Base-by-base conservation (phyloP, 768 basidiomycete species). In the Punctularia strigosozonata region DNA sequence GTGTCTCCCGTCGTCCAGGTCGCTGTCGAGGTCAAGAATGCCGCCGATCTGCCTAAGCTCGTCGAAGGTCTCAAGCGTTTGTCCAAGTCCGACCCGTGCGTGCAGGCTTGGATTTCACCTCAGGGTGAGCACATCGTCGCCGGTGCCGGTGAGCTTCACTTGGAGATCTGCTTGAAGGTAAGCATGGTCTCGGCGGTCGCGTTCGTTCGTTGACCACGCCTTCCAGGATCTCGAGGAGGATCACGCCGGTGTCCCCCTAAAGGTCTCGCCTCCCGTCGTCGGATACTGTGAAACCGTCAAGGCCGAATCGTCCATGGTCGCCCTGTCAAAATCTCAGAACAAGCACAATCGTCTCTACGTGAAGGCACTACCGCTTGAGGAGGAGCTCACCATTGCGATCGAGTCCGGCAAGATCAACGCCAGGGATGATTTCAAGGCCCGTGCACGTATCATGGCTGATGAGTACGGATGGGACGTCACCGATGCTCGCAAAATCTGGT, bases 21-120 rank as follows among this genome's bases (percentile, higher is more conserved):
- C 56, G 89, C 95, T 48, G 95, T 99, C 52, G 95, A 99, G 65
- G 95, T 98, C 65, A 98, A 98, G 82, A 99, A 98, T 63, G 90
- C 95, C 42, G 77, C 88, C 43, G 95, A 99, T 75, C 75, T 99
- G 34, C 95, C 95, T 57, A 99, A 99, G 69, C 85, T 99, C 48
- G 95, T 98, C 46, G 95, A 99, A 75, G 95, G 95, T 71, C 85
- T 99, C 53, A 99, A 99, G 71, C 95, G 95, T 73, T 77, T 99
- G 41, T 95, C 95, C 51, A 99, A 99, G 72, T 98, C 95, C 19
- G 95, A 99, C 63, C 95, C 95, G 44, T 99, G 95, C 65, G 95
- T 99, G 46, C 91, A 97, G 64, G 79, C 91, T 38, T 92, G 75
- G 82, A 92, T 94, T 55, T 51, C 62, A 12, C 90, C 94, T 43